Conservation (phyloP, 805 yeast species). For the Isabelozyma gotoi region DNA sequence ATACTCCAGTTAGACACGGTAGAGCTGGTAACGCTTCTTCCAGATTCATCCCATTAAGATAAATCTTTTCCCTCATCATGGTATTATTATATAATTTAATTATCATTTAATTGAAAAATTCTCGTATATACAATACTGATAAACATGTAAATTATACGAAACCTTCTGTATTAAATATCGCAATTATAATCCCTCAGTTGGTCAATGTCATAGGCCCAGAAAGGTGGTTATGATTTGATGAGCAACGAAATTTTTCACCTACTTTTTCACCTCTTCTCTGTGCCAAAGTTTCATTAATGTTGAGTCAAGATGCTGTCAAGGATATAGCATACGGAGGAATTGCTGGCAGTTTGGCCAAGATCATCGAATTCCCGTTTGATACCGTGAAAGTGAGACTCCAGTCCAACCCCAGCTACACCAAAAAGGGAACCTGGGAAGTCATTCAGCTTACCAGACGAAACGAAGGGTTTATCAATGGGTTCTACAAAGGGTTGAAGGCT, state of each 20-base stretch:
- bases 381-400: slow-evolving; percentile 88
- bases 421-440: slow-evolving; percentile 67
- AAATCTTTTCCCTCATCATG: slow-evolving; percentile 21
- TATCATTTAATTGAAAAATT: slow-evolving; percentile 5
- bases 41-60: slow-evolving; percentile 71
- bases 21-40: slow-evolving; percentile 86
- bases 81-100: slow-evolving; percentile 8
- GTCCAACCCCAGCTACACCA: slow-evolving; percentile 45
- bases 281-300: slow-evolving; percentile 2
- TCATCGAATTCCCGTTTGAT: slow-evolving; percentile 90
- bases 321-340: slow-evolving; percentile 52
- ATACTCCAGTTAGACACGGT: slow-evolving; percentile 99
- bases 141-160: too few species aligned
- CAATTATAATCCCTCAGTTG: too few species aligned
- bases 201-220: too few species aligned
- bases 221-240: too few species aligned
- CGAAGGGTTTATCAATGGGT: slow-evolving; percentile 74
- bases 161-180: too few species aligned
- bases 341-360: slow-evolving; percentile 82
- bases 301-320: slow-evolving; percentile 15
- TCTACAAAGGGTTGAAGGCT: slow-evolving; percentile 75
- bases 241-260: not conserved
- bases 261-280: not conserved
- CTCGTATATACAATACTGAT: slow-evolving; percentile 10
- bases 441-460: slow-evolving; percentile 55